Base-by-base conservation (phyloP, 2,329 filamentous ascomycete species). In the Nothophaeocryptopus gaeumannii region DNA sequence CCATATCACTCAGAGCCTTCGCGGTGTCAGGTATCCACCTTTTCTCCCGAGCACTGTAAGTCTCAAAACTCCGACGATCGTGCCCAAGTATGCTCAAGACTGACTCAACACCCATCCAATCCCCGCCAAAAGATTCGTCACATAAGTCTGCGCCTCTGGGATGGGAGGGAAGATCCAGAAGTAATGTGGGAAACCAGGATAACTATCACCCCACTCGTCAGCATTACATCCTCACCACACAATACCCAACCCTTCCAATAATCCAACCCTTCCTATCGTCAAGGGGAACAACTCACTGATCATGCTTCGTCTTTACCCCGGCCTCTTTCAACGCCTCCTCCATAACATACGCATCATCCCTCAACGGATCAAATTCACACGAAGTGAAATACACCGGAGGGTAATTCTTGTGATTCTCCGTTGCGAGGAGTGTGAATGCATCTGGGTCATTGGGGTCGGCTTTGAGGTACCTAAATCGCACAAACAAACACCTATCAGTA, bases 301-400 rank as follows among this genome's bases (percentile, higher is more conserved):
- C 49, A 36, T 46, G 39, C 32, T 51, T 51, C 12, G 45, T 46
- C 15, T 45, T 45, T 2, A 51, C 49, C 3, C 62, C 70, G 0
- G 74, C 70, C 38, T 75, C 74, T 29, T 72, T 65, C 54, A 81
- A 56, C 2, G 73, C 59, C 39, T 67, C 62, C 59, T 79, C 77
- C 58, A 79, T 80, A 1, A 80, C 71, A 30, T 79, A 54, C 0
- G 66, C 74, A 49, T 80, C 78, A 53, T 81, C 78, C 7, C 78
- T 63, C 4, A 77, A 54, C 0, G 73, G 72, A 58, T 81, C 78
- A 41, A 75, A 56, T n/a, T 77, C 77, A 51, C 71, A 74, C 1
- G 77, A 65, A 53, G 78, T 74, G 5, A 81, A 65, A 58, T 78
- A 80, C 0, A 73, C 69, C 1, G 67, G 69, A 2, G 76, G 76